These are phyloP conservation scores for Astrocystis sublimbata DNA, from an alignment of 495 filamentous ascomycete genomes.

Conservation along the genomic window DNA sequence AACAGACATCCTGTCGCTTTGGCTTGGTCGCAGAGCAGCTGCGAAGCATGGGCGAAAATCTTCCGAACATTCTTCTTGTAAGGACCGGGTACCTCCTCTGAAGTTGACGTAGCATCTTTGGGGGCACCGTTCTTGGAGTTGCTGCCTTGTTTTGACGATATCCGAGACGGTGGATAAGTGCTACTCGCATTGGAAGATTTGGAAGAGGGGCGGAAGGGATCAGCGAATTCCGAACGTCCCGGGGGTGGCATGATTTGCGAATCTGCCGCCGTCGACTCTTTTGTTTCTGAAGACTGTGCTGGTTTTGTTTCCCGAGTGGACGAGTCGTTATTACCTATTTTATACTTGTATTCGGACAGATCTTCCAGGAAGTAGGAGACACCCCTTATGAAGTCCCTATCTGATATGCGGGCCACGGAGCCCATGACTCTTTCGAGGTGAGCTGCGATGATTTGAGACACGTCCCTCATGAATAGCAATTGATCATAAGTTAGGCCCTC, in stretches of 20 bases:
- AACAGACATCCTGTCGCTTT: conserved; percentile 26
- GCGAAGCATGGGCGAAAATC: conserved; percentile 26
- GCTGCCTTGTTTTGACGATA: not conserved
- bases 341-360: conserved; percentile 28
- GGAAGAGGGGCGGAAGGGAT: no score
- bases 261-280: not conserved
- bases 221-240: not conserved
- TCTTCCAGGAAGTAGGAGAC: conserved; percentile 30
- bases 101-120: not conserved
- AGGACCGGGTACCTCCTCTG: not conserved
- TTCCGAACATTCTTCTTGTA: conserved; percentile 17
- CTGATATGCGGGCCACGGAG: conserved; percentile 25
- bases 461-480: conserved; percentile 44
- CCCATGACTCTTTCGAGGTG: conserved; percentile 54
- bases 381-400: conserved; percentile 28
- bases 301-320: not conserved
- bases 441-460: conserved; percentile 61
- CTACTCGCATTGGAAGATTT: not conserved
- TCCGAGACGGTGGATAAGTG: not conserved
- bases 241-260: not conserved
- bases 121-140: no score
- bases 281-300: not conserved
- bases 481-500: conserved; percentile 40
- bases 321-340: conserved; percentile 20
- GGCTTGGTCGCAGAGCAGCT: conserved; percentile 26